phyloP scores from a whole-genome alignment of 169 alveolate genomes.

The Perkinsus chesapeaki region DNA sequence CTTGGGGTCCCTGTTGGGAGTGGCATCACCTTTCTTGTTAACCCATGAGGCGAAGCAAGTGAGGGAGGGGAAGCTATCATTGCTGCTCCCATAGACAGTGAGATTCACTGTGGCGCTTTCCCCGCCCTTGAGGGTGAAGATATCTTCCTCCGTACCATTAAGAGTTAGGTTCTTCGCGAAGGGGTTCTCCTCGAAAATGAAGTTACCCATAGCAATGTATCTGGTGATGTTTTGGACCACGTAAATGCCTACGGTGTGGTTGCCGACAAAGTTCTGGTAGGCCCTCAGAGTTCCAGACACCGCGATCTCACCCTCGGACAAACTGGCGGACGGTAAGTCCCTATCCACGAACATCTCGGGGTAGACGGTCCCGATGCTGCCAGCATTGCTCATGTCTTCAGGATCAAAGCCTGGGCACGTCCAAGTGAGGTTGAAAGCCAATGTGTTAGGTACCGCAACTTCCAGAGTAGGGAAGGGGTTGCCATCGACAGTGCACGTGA shows the following conservation, averaged over 20 bases:
- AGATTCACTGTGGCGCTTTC: background rate
- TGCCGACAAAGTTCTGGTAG: background rate
- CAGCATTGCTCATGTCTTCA: background rate
- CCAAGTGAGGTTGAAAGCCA: background rate
- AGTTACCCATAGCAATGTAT: background rate
- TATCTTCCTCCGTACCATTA: background rate
- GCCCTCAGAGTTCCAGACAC: background rate
- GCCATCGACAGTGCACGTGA: background rate
- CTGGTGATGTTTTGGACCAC: background rate
- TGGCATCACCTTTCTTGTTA: background rate
- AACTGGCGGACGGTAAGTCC: background rate
- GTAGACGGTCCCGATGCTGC: background rate
- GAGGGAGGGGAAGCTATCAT: background rate
- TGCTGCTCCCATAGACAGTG: background rate
- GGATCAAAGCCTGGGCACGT: background rate
- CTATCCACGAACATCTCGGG: background rate
- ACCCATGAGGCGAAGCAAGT: background rate
- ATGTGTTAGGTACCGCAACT: background rate
- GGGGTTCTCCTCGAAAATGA: background rate
- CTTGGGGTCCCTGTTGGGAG: background rate
- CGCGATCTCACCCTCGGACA: background rate
- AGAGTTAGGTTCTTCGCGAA: background rate
- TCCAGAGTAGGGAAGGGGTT: background rate
- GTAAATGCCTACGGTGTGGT: background rate
- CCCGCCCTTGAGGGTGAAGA: background rate